These are phyloP conservation scores for Chytriomyces confervae DNA, from an alignment of 192 early-diverging fungal species.

Conservation along the genomic window DNA sequence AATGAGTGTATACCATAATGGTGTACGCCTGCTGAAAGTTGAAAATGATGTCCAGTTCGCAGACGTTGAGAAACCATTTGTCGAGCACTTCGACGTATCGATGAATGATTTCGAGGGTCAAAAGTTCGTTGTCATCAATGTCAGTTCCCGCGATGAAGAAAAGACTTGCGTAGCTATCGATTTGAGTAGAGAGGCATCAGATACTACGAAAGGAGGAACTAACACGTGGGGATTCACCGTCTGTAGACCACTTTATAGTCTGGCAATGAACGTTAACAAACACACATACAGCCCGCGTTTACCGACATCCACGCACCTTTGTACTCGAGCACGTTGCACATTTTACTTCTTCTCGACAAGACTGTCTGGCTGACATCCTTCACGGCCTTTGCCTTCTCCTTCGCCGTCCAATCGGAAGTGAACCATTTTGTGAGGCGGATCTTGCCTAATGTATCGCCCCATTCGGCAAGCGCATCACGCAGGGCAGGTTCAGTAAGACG, in stretches of 20 bases:
- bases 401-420: conserved; percentile 60
- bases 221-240: conserved; percentile 40
- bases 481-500: background rate
- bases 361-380: conserved; percentile 93
- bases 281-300: background rate
- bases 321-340: conserved; percentile 98
- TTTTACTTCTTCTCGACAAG: conserved; percentile 82
- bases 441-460: conserved; percentile 36
- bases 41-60: conserved; percentile 97
- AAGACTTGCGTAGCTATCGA: conserved; percentile 85
- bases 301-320: conserved; percentile 58
- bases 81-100: conserved; percentile 97
- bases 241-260: conserved; percentile 80
- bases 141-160: conserved; percentile 93
- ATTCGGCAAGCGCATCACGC: background rate
- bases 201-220: background rate
- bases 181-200: background rate
- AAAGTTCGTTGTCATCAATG: conserved; percentile 88
- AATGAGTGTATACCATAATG: conserved; percentile 45
- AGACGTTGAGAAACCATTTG: conserved; percentile 94
- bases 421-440: conserved; percentile 65
- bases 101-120: conserved; percentile 93
- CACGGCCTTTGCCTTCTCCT: conserved; percentile 92
- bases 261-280: conserved; percentile 31
- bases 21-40: conserved; percentile 82